phyloP scores from a whole-genome alignment of 768 basidiomycete genomes.

The Pisolithus albus region DNA sequence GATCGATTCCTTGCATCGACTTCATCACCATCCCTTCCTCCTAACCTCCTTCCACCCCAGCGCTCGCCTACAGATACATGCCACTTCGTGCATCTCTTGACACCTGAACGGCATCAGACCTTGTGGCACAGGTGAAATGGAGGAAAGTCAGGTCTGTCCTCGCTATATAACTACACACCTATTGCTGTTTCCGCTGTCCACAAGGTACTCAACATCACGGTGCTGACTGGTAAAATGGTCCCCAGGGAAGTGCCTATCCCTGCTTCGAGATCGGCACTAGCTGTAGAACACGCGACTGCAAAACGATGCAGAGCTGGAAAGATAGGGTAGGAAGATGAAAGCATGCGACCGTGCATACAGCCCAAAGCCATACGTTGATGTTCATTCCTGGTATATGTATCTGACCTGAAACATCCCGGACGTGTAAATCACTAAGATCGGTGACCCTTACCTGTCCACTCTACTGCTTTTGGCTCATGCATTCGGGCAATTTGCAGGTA shows the following conservation, averaged over 20 bases:
- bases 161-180: conserved; percentile 36
- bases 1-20: no score
- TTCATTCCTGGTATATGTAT: not conserved
- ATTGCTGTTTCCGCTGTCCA: conserved; percentile 88
- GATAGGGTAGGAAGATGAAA: no score
- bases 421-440: conserved; percentile 52
- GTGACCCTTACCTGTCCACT: conserved; percentile 62
- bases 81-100: no score
- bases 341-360: conserved; percentile 19
- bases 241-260: conserved; percentile 89
- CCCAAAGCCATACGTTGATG: conserved; percentile 48
- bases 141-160: not conserved
- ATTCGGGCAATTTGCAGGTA: conserved; percentile 61
- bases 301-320: no score
- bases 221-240: conserved; percentile 53
- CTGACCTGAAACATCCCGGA: conserved; percentile 30
- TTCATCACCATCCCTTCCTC: no score
- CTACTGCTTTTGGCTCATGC: conserved; percentile 57
- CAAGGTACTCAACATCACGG: conserved; percentile 22
- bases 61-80: no score
- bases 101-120: no score
- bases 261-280: conserved; percentile 64
- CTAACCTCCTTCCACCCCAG: no score
- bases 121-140: not conserved
- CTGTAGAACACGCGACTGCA: no score